These are phyloP conservation scores for Blastocrithidia nonstop DNA, from an alignment of 208 protist genomes.

Conservation along the genomic window DNA sequence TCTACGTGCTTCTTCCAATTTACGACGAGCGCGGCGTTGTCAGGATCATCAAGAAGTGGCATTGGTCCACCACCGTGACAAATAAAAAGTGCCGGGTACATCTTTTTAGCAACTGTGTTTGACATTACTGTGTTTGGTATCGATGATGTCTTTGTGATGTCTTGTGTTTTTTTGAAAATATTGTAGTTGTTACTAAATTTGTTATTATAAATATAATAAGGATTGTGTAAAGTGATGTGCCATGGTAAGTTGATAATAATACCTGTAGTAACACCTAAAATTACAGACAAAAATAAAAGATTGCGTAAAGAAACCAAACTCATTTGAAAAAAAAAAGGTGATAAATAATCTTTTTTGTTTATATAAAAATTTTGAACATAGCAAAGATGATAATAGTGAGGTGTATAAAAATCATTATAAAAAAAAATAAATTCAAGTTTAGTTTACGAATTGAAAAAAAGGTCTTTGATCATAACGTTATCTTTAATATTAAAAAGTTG, in stretches of 20 bases:
- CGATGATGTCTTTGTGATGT: background rate
- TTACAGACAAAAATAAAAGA: too few species aligned
- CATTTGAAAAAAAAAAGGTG: too few species aligned
- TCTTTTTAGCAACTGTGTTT: background rate
- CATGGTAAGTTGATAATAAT: too few species aligned
- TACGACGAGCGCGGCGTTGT: slow-evolving; percentile 13
- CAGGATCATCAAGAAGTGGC: slow-evolving; percentile 32
- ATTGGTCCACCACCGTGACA: slow-evolving; percentile 53
- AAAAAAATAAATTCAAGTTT: too few species aligned
- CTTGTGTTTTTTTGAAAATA: background rate
- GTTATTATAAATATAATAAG: background rate
- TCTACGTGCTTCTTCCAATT: slow-evolving; percentile 18
- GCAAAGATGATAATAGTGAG: background rate
- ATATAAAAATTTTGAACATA: too few species aligned
- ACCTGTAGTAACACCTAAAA: too few species aligned
- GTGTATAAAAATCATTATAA: slow-evolving; percentile 1
- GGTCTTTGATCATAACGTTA: too few species aligned
- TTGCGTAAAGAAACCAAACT: too few species aligned
- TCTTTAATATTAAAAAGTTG: too few species aligned
- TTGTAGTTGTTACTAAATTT: background rate
- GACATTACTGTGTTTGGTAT: background rate
- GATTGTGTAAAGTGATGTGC: too few species aligned
- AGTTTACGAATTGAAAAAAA: too few species aligned
- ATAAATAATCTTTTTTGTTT: too few species aligned
- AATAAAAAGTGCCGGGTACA: slow-evolving; percentile 48